Evolutionary conservation across 2,329 filamentous ascomycete species (phyloP), one percentile per base, ranked within the genome.

Genomic region (Aspergillus clavatus): DNA sequence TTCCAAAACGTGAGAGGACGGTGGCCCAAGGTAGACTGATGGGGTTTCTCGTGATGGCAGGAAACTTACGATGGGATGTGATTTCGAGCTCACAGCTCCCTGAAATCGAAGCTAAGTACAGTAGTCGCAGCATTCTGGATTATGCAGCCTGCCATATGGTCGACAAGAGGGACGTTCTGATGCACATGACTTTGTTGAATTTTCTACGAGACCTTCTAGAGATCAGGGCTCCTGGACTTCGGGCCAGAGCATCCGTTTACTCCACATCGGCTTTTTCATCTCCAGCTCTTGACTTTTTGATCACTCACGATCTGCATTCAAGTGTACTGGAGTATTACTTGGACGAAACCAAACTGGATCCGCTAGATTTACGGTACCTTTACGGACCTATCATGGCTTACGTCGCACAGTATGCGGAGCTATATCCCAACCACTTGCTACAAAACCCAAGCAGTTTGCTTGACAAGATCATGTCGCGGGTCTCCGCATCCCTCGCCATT

Each of bases 21-120:
- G 68, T 83, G 27, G 76, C 80, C 1, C 81, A 84, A 59, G 79
- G 78, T 16, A 72, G 81, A 40, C 53, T 84, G 38, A 67, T 83
- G 62, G 77, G 79, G 18, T 78, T 80, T 63, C 61, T 84, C 29
- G 72, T 76, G 2, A 73, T 72, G 45, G 70, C 77, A 6, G 78
- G 74, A 4, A 63, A 62, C 2, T 60, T 83, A 52, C 74, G 80
- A 53, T 83, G 79, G 77, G 68, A 70, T 38, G 65, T 72, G 1
- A 69, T 83, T 22, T 69, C 73, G 5, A 68, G 65, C 8, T 71
- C 76, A 5, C 77, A 81, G 47, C 63, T 76, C 24, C 55, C 71
- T 2, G 74, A 79, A 2, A 63, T 82, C 2, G 81, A 83, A 48
- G 46, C 55, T 11, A 61, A 58, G 40, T 69, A 67, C 39, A 45